A percentile compares a stretch with the other conserved stretches of the same genome.
phyloP scores from a whole-genome alignment of 306 rosid genomes.

The Quercus aquifolioides region DNA sequence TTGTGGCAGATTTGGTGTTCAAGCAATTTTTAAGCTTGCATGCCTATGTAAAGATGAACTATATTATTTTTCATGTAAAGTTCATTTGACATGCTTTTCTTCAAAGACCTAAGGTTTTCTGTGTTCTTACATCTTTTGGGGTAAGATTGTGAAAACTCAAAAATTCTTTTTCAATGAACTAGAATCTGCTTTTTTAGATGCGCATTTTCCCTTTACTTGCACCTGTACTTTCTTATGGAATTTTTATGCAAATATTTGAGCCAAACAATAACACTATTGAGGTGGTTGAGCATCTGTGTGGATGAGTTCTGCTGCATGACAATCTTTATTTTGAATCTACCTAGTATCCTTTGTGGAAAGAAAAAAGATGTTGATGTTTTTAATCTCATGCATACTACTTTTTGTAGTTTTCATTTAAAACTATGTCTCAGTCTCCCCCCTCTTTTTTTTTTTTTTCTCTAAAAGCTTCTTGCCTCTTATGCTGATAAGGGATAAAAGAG shows the following conservation, averaged over 20 bases:
- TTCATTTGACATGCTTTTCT: neutral
- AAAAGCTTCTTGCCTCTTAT: neutral
- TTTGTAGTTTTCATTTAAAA: neutral
- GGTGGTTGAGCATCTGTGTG: neutral
- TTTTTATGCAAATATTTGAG: constrained; percentile 6
- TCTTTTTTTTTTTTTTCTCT: neutral
- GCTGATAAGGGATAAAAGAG: neutral
- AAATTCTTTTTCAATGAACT: neutral
- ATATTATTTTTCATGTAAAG: neutral
- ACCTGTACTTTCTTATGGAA: neutral
- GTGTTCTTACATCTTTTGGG: neutral
- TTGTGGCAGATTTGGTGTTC: neutral
- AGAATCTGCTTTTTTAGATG: neutral
- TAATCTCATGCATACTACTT: neutral
- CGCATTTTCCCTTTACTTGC: neutral
- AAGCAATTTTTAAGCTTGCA: neutral
- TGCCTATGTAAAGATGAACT: neutral
- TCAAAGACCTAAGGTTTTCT: neutral
- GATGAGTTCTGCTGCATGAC: neutral
- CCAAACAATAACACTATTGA: neutral
- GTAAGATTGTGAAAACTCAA: neutral
- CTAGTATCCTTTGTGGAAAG: neutral
- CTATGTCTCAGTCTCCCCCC: neutral
- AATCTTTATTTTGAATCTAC: neutral
- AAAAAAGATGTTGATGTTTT: neutral